Conservation (phyloP, 225 moss, liverwort and hornwort genomes). For the Sphagnum contortum region DNA sequence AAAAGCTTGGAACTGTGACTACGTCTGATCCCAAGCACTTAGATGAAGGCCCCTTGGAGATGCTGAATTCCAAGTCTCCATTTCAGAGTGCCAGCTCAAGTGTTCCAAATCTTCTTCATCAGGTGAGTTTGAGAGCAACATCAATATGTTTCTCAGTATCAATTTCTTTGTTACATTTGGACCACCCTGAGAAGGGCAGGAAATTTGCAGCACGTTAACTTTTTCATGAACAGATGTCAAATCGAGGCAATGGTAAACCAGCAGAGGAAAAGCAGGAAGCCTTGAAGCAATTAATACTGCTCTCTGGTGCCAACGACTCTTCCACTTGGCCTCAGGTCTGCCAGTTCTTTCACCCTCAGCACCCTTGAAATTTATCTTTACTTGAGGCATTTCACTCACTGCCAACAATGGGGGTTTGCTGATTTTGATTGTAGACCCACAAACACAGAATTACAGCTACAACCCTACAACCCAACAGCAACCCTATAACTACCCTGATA, state of each 20-base stretch:
- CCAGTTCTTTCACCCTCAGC: neutral
- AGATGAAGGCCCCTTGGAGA: slow-evolving; percentile 19
- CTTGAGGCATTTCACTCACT: too few species aligned
- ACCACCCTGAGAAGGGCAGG: too few species aligned
- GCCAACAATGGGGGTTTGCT: too few species aligned
- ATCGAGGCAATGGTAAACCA: slow-evolving; percentile 54
- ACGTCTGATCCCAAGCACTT: slow-evolving; percentile 30
- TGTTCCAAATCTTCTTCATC: slow-evolving; percentile 48
- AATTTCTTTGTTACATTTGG: too few species aligned
- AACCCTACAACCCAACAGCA: too few species aligned
- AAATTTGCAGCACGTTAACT: too few species aligned
- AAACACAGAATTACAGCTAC: too few species aligned
- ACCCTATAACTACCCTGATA: too few species aligned
- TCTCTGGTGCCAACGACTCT: slow-evolving; percentile 50
- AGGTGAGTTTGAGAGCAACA: slow-evolving; percentile 31
- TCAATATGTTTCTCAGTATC: too few species aligned
- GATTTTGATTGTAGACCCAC: too few species aligned
- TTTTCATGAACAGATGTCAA: slow-evolving; percentile 44
- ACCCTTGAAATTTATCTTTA: slow-evolving; percentile 1
- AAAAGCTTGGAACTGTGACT: slow-evolving; percentile 23
- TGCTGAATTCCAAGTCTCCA: slow-evolving; percentile 13
- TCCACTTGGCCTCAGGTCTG: slow-evolving; percentile 67
- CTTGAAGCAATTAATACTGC: slow-evolving; percentile 50
- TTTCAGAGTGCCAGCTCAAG: slow-evolving; percentile 23
- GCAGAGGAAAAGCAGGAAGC: slow-evolving; percentile 52